Percentiles rank a stretch among this genome's conserved stretches.
Conservation (phyloP, 2,329 filamentous ascomycete genomes). For the Pestalotiopsis sp. region DNA sequence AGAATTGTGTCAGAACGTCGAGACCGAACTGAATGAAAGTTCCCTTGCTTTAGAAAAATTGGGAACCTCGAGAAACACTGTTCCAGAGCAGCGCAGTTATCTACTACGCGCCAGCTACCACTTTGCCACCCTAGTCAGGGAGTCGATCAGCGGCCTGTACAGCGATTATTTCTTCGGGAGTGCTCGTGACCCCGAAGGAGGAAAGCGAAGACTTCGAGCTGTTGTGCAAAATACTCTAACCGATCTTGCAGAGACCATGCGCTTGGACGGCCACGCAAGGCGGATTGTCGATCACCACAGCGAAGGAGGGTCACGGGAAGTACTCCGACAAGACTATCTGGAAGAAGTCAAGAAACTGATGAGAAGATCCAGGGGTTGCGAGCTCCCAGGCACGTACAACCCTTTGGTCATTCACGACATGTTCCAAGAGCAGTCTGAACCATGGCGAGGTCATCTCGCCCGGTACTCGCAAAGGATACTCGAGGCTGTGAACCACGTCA, state of each 20-base stretch:
- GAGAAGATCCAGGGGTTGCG: slow-evolving; percentile 31
- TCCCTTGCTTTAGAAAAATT: slow-evolving; percentile 24
- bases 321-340: slow-evolving; percentile 23
- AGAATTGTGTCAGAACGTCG: too few relatives aligned
- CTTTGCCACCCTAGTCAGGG: slow-evolving; percentile 27
- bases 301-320: not conserved
- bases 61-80: slow-evolving; percentile 23
- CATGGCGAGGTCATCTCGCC: slow-evolving; percentile 28
- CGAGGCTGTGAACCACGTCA: slow-evolving; percentile 18
- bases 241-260: slow-evolving; percentile 28
- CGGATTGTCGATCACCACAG: slow-evolving; percentile 11
- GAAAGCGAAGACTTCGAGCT: slow-evolving; percentile 28
- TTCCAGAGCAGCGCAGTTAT: slow-evolving; percentile 32
- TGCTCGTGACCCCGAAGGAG: too few relatives aligned
- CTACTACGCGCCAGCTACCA: slow-evolving; percentile 30
- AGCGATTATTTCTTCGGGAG: slow-evolving; percentile 31
- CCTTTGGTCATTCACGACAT: slow-evolving; percentile 36
- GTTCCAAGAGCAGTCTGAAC: slow-evolving; percentile 34
- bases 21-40: slow-evolving; percentile 27
- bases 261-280: slow-evolving; percentile 21
- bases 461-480: slow-evolving; percentile 22
- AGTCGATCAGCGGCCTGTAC: slow-evolving; percentile 32
- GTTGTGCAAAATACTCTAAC: slow-evolving; percentile 26
- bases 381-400: slow-evolving; percentile 38
- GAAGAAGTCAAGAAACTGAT: slow-evolving; percentile 29